Conservation (phyloP, 768 basidiomycete genomes). For the Lactifluus volemus region DNA sequence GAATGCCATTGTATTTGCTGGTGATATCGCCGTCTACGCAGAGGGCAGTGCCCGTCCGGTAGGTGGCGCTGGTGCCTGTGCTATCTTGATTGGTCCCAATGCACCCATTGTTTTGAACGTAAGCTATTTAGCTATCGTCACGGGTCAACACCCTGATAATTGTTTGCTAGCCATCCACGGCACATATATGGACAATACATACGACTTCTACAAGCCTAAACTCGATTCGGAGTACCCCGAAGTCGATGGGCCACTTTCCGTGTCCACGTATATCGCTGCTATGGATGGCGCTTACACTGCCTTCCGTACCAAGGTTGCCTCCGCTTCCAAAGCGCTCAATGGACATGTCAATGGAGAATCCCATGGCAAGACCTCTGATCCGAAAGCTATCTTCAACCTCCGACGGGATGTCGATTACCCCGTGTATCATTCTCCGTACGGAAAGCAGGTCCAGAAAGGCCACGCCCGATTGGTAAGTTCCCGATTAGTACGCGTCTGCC, state of each 20-base stretch:
- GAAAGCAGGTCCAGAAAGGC: constrained; percentile 97
- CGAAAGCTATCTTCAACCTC: constrained; percentile 45
- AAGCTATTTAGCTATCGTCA: constrained; percentile 30
- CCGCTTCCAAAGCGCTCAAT: constrained; percentile 32
- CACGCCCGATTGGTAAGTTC: constrained; percentile 68
- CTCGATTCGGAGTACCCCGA: constrained; percentile 92
- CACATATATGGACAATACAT: constrained; percentile 94
- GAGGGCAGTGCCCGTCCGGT: constrained; percentile 92
- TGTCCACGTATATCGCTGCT: constrained; percentile 90
- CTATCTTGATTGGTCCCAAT: constrained; percentile 92
- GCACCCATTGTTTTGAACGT: constrained; percentile 97
- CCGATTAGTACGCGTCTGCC: neutral
- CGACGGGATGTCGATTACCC: constrained; percentile 77
- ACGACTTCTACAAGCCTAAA: constrained; percentile 99
- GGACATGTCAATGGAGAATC: constrained; percentile 28
- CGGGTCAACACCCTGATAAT: neutral
- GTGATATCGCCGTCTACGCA: constrained; percentile 97
- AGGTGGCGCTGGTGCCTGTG: constrained; percentile 93
- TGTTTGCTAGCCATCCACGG: constrained; percentile 74
- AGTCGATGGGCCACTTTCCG: constrained; percentile 94
- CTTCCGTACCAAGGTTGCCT: constrained; percentile 75
- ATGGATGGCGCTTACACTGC: constrained; percentile 82
- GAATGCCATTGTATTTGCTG: constrained; percentile 92
- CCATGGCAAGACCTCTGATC: constrained; percentile 31
- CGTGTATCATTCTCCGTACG: constrained; percentile 96